Evolutionary conservation across 2,329 filamentous ascomycete species (phyloP), one percentile per base, ranked within the genome.

Genomic region (Macrophomina pseudophaseolina): DNA sequence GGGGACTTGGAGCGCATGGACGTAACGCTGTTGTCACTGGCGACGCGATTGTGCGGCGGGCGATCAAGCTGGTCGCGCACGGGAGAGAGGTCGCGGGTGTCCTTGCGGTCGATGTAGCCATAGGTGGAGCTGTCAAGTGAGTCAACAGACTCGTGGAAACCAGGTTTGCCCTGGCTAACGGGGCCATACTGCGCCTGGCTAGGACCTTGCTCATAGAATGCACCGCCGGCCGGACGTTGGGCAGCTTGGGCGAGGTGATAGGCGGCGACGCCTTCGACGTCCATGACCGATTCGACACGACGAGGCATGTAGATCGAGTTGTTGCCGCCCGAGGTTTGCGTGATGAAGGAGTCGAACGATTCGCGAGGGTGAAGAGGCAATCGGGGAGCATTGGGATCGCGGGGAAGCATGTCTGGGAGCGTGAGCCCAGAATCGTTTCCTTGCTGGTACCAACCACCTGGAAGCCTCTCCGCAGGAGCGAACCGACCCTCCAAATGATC

Each of bases 401-500:
- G 78, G 32, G 74, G 80, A 62, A 80, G 76, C 71, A 79, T 80
- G 69, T 80, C 84, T 71, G 80, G 86, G 70, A 84, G 74, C n/a
- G 87, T 87, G 54, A 85, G 81, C 68, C 86, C 81, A n/a, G 88
- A 89, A 70, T 91, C 90, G 74, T 92, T 90, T 9, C 82, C 81
- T 74, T 92, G 88, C 68, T 86, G 82, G 75, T 93, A 94, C 79
- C 87, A 89, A 32, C 90, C 90, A 63, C 87, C 87, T 11, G 88
- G 83, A 42, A 90, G 85, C 72, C 86, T 85, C 74, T 91, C 86
- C 2, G 91, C 87, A 8, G 89, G 87, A 2, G 90, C 87, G 74
- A 97, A 97, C 69, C 90, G 88, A 66, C 93, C 93, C 72, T 94
- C 90, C 44, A 97, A 80, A 67, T 87, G 86, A 70, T 90, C 86